A percentile compares a stretch with the other conserved stretches of the same genome.
These are phyloP conservation scores for Beauveria brongniartii DNA, from an alignment of 2,329 filamentous ascomycete genomes.

Conservation along the genomic window DNA sequence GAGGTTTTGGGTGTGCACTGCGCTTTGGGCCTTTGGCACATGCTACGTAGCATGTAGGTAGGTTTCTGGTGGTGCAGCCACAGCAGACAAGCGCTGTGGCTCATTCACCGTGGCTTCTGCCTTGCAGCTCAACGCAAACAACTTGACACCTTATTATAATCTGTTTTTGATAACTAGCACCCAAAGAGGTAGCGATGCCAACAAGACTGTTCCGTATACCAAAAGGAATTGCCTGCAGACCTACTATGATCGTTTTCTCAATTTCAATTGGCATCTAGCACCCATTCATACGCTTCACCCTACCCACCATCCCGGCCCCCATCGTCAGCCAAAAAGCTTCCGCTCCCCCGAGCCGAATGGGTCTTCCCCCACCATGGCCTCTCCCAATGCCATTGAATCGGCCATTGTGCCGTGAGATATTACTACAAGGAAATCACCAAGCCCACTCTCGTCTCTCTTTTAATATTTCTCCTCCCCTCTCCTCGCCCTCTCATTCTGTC, in stretches of 20 bases:
- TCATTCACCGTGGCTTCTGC: no score
- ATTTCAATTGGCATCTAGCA: background rate
- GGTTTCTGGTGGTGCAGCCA: background rate
- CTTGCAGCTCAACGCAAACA: background rate
- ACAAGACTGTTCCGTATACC: background rate
- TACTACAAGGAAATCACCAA: background rate
- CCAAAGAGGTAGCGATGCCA: background rate
- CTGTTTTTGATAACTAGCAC: background rate
- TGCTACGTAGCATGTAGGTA: background rate
- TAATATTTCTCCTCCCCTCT: background rate
- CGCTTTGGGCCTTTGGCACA: background rate
- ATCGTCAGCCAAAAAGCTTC: slow-evolving; percentile 7
- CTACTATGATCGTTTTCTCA: background rate
- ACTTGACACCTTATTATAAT: background rate
- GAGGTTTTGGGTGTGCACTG: background rate
- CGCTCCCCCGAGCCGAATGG: slow-evolving; percentile 11
- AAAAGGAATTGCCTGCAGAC: background rate
- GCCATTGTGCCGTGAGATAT: slow-evolving; percentile 1
- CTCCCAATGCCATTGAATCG: background rate
- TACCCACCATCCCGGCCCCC: background rate
- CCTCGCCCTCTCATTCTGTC: background rate
- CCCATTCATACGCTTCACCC: background rate
- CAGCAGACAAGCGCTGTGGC: background rate
- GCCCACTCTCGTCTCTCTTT: background rate
- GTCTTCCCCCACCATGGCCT: background rate